Evolutionary conservation across 345 rosid genomes (phyloP).

Genomic region (Pistacia vera): DNA sequence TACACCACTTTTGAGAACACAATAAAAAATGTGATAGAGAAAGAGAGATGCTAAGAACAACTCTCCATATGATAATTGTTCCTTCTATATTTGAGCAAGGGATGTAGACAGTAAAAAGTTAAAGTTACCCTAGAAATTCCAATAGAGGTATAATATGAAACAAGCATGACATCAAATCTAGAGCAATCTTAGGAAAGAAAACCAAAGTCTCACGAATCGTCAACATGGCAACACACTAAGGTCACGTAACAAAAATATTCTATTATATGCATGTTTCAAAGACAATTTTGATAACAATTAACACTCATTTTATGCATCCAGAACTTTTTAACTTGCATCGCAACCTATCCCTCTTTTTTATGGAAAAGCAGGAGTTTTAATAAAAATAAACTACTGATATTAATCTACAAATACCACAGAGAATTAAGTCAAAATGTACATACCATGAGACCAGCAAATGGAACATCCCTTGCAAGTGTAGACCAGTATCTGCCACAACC

Average conservation of each 20-base stretch:
- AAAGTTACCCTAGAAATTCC: not conserved
- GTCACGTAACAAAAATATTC: not conserved
- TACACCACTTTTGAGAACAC: not conserved
- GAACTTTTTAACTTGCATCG: not conserved
- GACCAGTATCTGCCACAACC: constrained; percentile 70
- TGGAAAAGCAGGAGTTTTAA: not conserved
- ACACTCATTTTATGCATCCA: not conserved
- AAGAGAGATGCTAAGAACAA: not conserved
- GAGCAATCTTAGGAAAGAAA: not conserved
- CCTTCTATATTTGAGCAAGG: not conserved
- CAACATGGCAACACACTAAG: not conserved
- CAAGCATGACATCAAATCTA: not conserved
- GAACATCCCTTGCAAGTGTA: constrained; percentile 94
- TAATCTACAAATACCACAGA: not conserved
- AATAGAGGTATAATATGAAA: not conserved
- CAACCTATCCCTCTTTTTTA: not conserved
- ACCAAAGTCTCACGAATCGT: not conserved
- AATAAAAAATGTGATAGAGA: not conserved
- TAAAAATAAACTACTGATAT: not conserved
- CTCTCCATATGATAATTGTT: constrained; percentile 2
- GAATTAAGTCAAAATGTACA: constrained; percentile 9
- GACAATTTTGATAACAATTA: not conserved
- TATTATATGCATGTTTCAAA: not conserved
- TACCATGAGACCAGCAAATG: constrained; percentile 97
- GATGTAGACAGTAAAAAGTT: not conserved